A percentile compares a stretch with the other conserved stretches of the same genome.
These are phyloP conservation scores for Aspergillus sclerotialis DNA, from an alignment of 2,329 filamentous ascomycete species.

Conservation along the genomic window DNA sequence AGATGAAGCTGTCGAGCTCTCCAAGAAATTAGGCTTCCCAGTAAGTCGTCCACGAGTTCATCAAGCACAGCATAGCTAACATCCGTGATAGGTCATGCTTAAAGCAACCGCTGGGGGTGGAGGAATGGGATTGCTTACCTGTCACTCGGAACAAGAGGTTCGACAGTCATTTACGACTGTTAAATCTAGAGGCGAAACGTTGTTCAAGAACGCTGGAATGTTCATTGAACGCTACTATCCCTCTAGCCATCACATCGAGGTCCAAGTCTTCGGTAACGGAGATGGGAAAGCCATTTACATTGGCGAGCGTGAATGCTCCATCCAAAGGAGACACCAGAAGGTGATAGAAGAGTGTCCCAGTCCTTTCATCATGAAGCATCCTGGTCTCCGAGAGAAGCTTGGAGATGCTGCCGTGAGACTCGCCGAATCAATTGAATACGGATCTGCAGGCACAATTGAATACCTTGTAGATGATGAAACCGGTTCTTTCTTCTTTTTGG, in stretches of 20 bases:
- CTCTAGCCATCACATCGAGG: slow-evolving; percentile 75
- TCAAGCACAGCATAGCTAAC: slow-evolving; percentile 1
- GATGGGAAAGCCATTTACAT: slow-evolving; percentile 73
- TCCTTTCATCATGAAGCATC: slow-evolving; percentile 51
- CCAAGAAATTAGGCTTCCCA: slow-evolving; percentile 43
- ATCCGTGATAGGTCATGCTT: slow-evolving; percentile 51
- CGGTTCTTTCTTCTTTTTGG: slow-evolving; percentile 65
- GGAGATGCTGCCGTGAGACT: slow-evolving; percentile 63
- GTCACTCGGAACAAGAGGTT: slow-evolving; percentile 62
- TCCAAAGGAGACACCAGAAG: slow-evolving; percentile 84
- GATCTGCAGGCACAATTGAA: slow-evolving; percentile 84
- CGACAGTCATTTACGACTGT: slow-evolving; percentile 63
- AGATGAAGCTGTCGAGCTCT: slow-evolving; percentile 41
- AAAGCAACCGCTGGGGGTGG: slow-evolving; percentile 78
- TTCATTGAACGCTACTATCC: slow-evolving; percentile 79
- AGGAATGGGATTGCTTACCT: slow-evolving; percentile 78
- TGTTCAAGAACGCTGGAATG: slow-evolving; percentile 79
- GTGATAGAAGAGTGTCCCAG: slow-evolving; percentile 85
- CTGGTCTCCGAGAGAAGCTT: slow-evolving; percentile 57
- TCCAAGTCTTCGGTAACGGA: slow-evolving; percentile 82
- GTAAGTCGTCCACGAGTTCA: slow-evolving; percentile 19
- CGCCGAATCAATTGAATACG: slow-evolving; percentile 55
- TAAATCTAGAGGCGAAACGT: slow-evolving; percentile 65
- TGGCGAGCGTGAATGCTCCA: slow-evolving; percentile 80
- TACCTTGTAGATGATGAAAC: slow-evolving; percentile 81